A percentile compares a stretch with the other conserved stretches of the same genome.
These are phyloP conservation scores for Schizophyllum amplum DNA, from an alignment of 1,284 basidiomycete genomes.

Conservation along the genomic window DNA sequence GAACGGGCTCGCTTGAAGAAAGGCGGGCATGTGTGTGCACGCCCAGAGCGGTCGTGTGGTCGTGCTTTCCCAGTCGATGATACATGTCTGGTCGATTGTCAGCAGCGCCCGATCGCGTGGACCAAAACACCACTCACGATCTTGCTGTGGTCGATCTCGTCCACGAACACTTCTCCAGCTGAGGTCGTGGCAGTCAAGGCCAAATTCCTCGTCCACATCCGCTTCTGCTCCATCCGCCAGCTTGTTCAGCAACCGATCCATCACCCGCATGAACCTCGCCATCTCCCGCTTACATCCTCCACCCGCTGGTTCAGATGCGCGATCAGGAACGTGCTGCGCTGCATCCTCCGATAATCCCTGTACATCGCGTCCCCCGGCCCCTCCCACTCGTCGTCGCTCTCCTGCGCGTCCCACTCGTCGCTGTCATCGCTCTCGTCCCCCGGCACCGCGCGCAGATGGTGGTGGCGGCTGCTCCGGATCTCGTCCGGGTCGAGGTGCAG, in stretches of 20 bases:
- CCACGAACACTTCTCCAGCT: constrained; percentile 77
- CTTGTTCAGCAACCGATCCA: constrained; percentile 41
- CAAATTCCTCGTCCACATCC: constrained; percentile 50
- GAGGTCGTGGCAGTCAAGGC: constrained; percentile 70
- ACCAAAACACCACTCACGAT: constrained; percentile 36
- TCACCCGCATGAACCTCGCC: constrained; percentile 54
- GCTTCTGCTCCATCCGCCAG: constrained; percentile 15
- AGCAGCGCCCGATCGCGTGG: constrained; percentile 2
- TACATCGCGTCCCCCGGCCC: constrained; percentile 69
- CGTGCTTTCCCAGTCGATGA: constrained; percentile 83
- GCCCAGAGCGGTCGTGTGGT: constrained; percentile 76
- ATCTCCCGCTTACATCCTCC: constrained; percentile 57
- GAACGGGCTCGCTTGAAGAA: constrained; percentile 68
- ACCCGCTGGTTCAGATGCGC: constrained; percentile 59
- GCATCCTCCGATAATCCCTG: constrained; percentile 69
- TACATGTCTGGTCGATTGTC: constrained; percentile 47
- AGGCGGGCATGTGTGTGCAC: constrained; percentile 71
- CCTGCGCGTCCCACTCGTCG: constrained; percentile 67
- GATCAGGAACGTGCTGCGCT: constrained; percentile 66
- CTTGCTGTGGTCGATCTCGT: constrained; percentile 52
- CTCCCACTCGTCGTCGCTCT: constrained; percentile 70
- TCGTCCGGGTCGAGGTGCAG: constrained; percentile 73
- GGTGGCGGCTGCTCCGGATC: constrained; percentile 59
- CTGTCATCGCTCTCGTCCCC: constrained; percentile 57
- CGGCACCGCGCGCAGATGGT: constrained; percentile 52